Conservation (phyloP, 2,329 filamentous ascomycete genomes). For the Pyricularia sp. region DNA sequence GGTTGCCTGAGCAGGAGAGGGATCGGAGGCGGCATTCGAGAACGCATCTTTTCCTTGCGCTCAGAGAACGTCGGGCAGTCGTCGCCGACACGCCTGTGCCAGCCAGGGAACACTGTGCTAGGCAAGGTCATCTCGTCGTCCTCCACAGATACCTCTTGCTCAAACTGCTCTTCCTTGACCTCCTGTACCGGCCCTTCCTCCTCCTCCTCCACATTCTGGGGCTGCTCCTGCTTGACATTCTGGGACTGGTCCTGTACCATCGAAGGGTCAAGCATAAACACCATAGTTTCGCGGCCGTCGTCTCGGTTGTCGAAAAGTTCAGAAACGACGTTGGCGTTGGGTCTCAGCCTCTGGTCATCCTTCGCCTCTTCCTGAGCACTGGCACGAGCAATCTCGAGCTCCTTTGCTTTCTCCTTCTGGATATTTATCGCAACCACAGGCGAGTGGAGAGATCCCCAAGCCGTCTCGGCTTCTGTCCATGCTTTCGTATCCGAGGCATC, state of each 20-base stretch:
- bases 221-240: neutral
- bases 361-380: neutral
- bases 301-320: slow-evolving; percentile 8
- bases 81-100: slow-evolving; percentile 47
- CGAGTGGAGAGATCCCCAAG: slow-evolving; percentile 39
- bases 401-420: slow-evolving; percentile 12
- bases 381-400: neutral
- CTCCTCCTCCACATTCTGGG: neutral
- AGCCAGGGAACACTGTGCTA: slow-evolving; percentile 16
- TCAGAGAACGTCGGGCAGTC: slow-evolving; percentile 45
- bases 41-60: slow-evolving; percentile 29
- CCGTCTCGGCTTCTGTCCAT: slow-evolving; percentile 22
- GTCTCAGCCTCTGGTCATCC: neutral
- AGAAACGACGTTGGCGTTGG: neutral
- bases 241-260: neutral
- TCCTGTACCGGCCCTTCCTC: neutral
- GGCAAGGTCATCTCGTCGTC: slow-evolving; percentile 14
- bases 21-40: slow-evolving; percentile 40
- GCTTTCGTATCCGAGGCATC: slow-evolving; percentile 21
- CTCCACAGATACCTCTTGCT: slow-evolving; percentile 5
- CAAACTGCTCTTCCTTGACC: neutral
- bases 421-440: slow-evolving; percentile 31
- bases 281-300: slow-evolving; percentile 24
- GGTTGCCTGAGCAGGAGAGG: slow-evolving; percentile 36
- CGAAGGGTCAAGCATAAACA: slow-evolving; percentile 29